A percentile compares a stretch with the other conserved stretches of the same genome.
Conservation (phyloP, 768 basidiomycete genomes). For the Boletus rubescentipes region DNA sequence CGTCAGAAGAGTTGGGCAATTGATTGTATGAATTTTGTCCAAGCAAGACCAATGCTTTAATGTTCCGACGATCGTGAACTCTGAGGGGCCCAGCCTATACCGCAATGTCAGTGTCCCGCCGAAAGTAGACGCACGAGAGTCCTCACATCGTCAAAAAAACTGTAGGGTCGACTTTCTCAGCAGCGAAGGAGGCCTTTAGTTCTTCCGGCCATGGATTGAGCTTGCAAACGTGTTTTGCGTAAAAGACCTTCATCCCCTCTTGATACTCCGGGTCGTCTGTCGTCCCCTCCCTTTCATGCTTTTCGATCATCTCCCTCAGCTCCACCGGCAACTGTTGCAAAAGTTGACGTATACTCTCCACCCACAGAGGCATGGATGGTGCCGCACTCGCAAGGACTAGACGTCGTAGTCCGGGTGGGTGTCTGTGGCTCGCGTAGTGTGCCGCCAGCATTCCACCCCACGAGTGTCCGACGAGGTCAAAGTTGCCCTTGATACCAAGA, state of each 20-base stretch:
- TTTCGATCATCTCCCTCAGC: conserved; percentile 27
- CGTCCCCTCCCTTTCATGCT: conserved; percentile 36
- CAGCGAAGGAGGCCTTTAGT: conserved; percentile 25
- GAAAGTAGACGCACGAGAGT: background rate
- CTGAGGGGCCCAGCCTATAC: conserved; percentile 25
- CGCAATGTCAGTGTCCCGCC: background rate
- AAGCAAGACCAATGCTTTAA: conserved; percentile 49
- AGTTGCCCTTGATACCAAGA: conserved; percentile 40
- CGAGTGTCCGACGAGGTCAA: conserved; percentile 52
- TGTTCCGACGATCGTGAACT: conserved; percentile 40
- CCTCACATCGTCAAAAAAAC: conserved; percentile 37
- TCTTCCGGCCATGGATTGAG: conserved; percentile 37
- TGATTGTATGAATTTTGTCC: conserved; percentile 41
- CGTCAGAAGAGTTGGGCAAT: conserved; percentile 38
- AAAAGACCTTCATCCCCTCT: conserved; percentile 28
- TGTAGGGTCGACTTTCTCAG: conserved; percentile 29
- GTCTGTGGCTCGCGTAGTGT: conserved; percentile 38
- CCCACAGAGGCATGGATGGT: conserved; percentile 32
- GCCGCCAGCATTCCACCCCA: conserved; percentile 57
- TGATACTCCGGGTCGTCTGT: conserved; percentile 34
- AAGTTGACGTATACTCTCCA: conserved; percentile 23
- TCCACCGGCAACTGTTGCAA: conserved; percentile 29
- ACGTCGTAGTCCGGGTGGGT: conserved; percentile 39
- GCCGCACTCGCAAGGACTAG: conserved; percentile 36
- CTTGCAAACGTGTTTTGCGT: conserved; percentile 36